phyloP scores from a whole-genome alignment of 805 yeast species.

The Allodekkera sacchari region DNA sequence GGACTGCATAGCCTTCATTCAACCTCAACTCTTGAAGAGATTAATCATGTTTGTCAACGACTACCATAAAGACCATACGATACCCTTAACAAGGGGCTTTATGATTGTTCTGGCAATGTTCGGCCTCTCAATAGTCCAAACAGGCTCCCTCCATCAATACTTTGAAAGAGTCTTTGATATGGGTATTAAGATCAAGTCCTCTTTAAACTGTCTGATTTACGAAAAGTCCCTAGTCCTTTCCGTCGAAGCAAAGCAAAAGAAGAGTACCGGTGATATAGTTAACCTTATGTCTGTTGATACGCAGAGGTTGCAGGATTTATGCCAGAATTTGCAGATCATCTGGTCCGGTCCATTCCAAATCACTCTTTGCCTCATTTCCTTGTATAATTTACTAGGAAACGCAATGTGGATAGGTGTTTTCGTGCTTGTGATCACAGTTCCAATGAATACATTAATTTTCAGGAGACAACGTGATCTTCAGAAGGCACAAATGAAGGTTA shows the following conservation, averaged over 20 bases:
- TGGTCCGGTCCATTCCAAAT: conserved; percentile 96
- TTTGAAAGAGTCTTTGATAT: conserved; percentile 66
- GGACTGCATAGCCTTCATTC: conserved; percentile 76
- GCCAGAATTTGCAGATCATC: conserved; percentile 67
- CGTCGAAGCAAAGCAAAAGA: conserved; percentile 59
- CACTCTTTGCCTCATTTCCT: conserved; percentile 60
- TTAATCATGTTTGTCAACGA: conserved; percentile 56
- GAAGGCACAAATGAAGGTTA: conserved; percentile 77
- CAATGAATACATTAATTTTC: conserved; percentile 66
- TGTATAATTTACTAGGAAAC: conserved; percentile 67
- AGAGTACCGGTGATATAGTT: conserved; percentile 88
- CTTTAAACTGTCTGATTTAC: conserved; percentile 60
- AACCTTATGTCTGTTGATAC: conserved; percentile 92
- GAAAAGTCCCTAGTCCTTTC: conserved; percentile 61
- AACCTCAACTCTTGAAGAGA: conserved; percentile 71
- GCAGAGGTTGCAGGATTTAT: conserved; percentile 76
- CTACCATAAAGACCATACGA: conserved; percentile 33
- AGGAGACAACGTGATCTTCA: conserved; percentile 64
- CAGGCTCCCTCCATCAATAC: conserved; percentile 70
- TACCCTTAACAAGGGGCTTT: conserved; percentile 66
- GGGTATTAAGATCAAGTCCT: conserved; percentile 69
- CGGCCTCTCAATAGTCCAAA: conserved; percentile 64
- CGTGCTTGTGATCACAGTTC: conserved; percentile 70
- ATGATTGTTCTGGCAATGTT: conserved; percentile 75
- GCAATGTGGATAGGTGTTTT: conserved; percentile 96